Evolutionary conservation across 202 grass and related monocot species (phyloP), one percentile per base, ranked within the genome.

Genomic region (Dendrocalamus latiflorus): DNA sequence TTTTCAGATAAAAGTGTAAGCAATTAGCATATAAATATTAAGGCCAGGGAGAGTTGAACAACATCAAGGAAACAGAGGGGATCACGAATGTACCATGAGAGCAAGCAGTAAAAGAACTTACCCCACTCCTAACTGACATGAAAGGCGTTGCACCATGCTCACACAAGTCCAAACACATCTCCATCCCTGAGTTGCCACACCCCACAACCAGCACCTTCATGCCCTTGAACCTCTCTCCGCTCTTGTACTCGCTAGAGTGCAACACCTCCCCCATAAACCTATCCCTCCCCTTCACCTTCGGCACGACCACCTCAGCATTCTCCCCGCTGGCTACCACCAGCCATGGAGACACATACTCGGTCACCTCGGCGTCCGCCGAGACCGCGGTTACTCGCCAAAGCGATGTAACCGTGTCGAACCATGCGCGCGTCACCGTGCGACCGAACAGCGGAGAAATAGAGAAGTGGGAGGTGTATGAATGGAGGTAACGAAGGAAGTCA

Each of bases 151-250:
- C 93, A 70, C 93, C 96, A 48, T 90, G 89, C 66, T 95, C 96
- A 20, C 80, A 90, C 68, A 99, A 71, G 65, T 99, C 96, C 75
- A 99, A 78, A 68, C 91, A 99, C 70, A 95, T 99, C 77, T 99
- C 96, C 96, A 99, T 99, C 1, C 93, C 96, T 5, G 96, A 99
- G 87, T 99, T 99, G 33, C 96, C 96, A 22, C 96, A 99, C 0
- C 96, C 96, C 10, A 95, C 75, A 5, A 99, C 96, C 47, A 99
- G 75, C 34, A 99, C 87, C 75, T 70, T 90, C 91, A 71, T 95
- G 70, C 87, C 87, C 86, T 84, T 87, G 56, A 87, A 95, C 56
- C 85, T 84, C 34, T 85, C 89, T 2, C 96, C 96, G 34, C 91
- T 95, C 78, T 81, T 87, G 65, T 99, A 94, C 83, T 91, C 71